phyloP scores from a whole-genome alignment of 805 yeast species.

The Suhomyces vadensis region DNA sequence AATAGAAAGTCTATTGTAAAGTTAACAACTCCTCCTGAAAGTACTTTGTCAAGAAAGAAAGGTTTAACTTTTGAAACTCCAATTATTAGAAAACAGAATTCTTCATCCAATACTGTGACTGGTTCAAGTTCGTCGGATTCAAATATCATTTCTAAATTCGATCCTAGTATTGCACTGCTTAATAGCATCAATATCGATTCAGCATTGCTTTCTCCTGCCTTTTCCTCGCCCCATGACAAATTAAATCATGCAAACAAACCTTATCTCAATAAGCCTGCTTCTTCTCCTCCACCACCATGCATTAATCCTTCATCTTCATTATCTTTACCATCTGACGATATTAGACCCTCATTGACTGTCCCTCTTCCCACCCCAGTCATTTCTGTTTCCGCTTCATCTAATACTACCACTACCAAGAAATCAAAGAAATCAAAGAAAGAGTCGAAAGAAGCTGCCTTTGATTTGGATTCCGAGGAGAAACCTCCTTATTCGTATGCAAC shows the following conservation, averaged over 20 bases:
- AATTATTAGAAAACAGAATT: neutral
- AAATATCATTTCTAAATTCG: neutral
- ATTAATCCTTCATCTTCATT: conserved; percentile 16
- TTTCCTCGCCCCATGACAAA: conserved; percentile 49
- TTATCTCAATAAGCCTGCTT: conserved; percentile 5
- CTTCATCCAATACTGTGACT: neutral
- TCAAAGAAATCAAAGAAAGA: conserved; percentile 30
- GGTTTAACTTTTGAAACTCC: conserved; percentile 20
- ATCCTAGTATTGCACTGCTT: neutral
- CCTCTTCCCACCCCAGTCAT: neutral
- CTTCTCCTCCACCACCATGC: conserved; percentile 17
- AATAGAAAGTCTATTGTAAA: conserved; percentile 19
- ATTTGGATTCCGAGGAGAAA: conserved; percentile 60
- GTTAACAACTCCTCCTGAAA: conserved; percentile 42
- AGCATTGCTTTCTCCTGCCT: conserved; percentile 39
- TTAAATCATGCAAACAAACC: neutral
- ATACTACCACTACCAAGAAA: conserved; percentile 19
- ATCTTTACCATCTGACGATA: conserved; percentile 7
- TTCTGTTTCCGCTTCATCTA: neutral
- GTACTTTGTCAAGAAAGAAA: conserved; percentile 16
- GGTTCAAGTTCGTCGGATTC: neutral
- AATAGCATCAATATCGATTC: conserved; percentile 7
- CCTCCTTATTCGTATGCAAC: conserved; percentile 96
- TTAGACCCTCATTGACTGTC: conserved; percentile 11
- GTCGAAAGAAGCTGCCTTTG: conserved; percentile 35